Percentiles rank a stretch among this genome's conserved stretches.
Evolutionary conservation across 2,329 filamentous ascomycete species (phyloP).

Genomic region (Aspergillus carbonarius): DNA sequence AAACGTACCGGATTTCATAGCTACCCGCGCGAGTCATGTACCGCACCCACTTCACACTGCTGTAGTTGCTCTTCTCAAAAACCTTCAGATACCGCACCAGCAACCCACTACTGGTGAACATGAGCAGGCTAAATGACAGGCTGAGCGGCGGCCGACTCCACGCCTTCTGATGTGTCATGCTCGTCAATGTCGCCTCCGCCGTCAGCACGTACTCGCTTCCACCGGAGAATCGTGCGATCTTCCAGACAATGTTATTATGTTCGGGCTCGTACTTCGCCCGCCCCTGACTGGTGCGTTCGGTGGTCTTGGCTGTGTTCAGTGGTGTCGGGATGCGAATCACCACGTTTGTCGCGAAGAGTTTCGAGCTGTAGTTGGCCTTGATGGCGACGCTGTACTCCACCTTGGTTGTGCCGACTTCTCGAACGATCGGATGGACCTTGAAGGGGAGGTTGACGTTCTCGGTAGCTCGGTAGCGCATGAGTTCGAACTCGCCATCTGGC

Average conservation of each 20-base stretch:
- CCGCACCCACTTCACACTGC: constrained; percentile 96
- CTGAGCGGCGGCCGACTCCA: constrained; percentile 93
- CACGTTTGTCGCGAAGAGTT: constrained; percentile 96
- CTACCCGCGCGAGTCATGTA: constrained; percentile 98
- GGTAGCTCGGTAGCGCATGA: constrained; percentile 97
- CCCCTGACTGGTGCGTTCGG: constrained; percentile 88
- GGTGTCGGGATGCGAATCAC: constrained; percentile 92
- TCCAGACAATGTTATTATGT: constrained; percentile 98
- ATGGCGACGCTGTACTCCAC: constrained; percentile 98
- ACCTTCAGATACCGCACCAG: constrained; percentile 95
- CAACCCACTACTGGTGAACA: constrained; percentile 96
- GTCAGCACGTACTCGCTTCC: constrained; percentile 94
- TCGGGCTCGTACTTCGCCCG: constrained; percentile 98
- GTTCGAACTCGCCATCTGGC: constrained; percentile 95
- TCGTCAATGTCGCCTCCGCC: constrained; percentile 87
- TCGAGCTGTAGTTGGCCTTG: constrained; percentile 92
- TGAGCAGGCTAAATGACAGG: constrained; percentile 87
- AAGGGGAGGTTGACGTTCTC: constrained; percentile 99
- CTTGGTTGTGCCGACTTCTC: constrained; percentile 93
- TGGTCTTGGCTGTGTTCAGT: constrained; percentile 92
- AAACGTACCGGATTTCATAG: constrained; percentile 82
- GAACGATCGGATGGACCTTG: constrained; percentile 98
- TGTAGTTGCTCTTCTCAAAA: constrained; percentile 99
- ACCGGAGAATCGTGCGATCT: constrained; percentile 97
- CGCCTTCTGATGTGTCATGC: constrained; percentile 97